Base-by-base conservation (phyloP, 1,284 basidiomycete genomes). In the Mycosarcoma mackinlayi region DNA sequence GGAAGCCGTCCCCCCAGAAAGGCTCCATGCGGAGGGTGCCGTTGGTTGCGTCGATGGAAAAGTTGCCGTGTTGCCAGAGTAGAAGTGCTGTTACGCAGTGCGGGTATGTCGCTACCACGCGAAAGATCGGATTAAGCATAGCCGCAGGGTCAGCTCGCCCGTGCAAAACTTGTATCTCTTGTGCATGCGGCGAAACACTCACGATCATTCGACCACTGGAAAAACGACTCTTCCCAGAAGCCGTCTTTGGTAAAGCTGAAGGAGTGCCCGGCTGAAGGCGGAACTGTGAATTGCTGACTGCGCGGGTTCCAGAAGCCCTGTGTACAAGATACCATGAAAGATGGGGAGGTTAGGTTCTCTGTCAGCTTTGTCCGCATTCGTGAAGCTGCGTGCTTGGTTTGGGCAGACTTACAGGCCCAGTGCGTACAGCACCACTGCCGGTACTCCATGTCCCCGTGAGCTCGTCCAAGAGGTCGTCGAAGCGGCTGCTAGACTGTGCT, bases 401-500 rank as follows among this genome's bases (percentile, higher is more conserved):
- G 4, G 37, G n/a, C n/a, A 21, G 8, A 66, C 75, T 46, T 40
- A 77, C 72, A 18, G 66, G 50, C 18, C 78, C 78, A 11, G 78
- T 80, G n/a, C 63, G 40, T 5, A 80, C 76, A 28, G 58, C 58
- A 7, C 78, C 75, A n/a, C 61, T 65, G 21, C 78, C 78, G 3
- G 69, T 73, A n/a, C 59, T 67, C 78, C 78, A 80, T n/a, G 78
- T 80, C 18, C 78, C 78, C 6, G 30, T 39, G 24, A 61, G 59
- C 18, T 50, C 46, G 14, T 33, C 34, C 25, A 61, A 13, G 18
- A 61, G 35, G 5, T 55, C 41, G 24, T 54, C 59, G 46, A 49
- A 61, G 3, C 28, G 51, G 23, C 58, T 13, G 8, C 14, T 25
- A 19, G 56, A 48, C 33, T 61, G 59, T 21, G 59, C 51, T 6